phyloP scores from a whole-genome alignment of 331 rosid genomes.

The Malus hybrid region DNA sequence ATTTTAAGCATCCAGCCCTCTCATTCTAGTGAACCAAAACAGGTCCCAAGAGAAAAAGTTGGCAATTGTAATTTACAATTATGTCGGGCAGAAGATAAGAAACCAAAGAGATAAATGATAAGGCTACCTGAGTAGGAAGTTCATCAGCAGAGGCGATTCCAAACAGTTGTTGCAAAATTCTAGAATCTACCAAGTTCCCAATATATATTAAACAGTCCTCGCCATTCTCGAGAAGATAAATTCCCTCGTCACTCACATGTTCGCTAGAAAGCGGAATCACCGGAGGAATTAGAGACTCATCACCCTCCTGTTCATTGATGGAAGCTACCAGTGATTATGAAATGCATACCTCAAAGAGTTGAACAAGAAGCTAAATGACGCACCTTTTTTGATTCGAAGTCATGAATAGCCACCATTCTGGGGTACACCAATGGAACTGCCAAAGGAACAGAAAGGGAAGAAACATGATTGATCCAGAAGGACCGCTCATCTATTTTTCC shows the following conservation, averaged over 20 bases:
- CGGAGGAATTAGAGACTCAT: slow-evolving; percentile 64
- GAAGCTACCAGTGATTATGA: slow-evolving; percentile 5
- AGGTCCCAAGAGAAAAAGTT: neutral
- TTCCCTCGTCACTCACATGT: slow-evolving; percentile 69
- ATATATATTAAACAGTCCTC: slow-evolving; percentile 77
- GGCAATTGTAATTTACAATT: neutral
- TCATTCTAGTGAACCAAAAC: neutral
- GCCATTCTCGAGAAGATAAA: slow-evolving; percentile 96
- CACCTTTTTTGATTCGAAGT: slow-evolving; percentile 46
- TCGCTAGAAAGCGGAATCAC: slow-evolving; percentile 89
- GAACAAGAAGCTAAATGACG: neutral
- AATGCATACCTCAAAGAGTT: slow-evolving; percentile 10
- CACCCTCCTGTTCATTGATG: slow-evolving; percentile 51
- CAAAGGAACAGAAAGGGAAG: slow-evolving; percentile 76
- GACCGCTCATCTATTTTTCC: slow-evolving; percentile 92
- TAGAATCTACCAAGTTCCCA: slow-evolving; percentile 59
- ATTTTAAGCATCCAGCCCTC: neutral
- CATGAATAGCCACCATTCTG: slow-evolving; percentile 83
- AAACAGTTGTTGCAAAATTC: slow-evolving; percentile 56
- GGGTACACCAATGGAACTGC: slow-evolving; percentile 97
- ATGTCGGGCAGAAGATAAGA: neutral
- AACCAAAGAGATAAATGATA: neutral
- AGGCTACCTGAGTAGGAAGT: slow-evolving; percentile 71
- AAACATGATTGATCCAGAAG: slow-evolving; percentile 77
- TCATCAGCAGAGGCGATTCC: slow-evolving; percentile 60